Evolutionary conservation across 148 eudicot species (phyloP), one percentile per base, ranked within the genome.

Genomic region (Pharnaceum exiguum): DNA sequence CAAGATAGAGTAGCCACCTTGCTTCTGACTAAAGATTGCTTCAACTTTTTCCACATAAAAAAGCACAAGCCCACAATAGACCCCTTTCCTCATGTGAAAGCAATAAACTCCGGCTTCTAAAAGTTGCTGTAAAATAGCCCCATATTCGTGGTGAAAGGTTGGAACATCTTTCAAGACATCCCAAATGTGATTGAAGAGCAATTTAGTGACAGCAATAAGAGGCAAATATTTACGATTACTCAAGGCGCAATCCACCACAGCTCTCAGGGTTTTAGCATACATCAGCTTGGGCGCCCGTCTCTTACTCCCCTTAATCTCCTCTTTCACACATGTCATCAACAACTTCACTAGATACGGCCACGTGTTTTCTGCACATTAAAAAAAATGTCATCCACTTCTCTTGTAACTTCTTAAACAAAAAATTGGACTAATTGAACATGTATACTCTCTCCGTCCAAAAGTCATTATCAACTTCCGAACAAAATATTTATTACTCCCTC

Each of bases 141-240:
- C 88, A 39, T 93, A 93, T 69, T 93, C 99, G 3, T 86, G 80
- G 52, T 85, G 96, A 75, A 88, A 93, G 74, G 85, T 81, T 25
- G 95, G 89, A 65, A 77, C 83, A 50, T 88, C 89, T 59, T 77
- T 79, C 27, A 88, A 57, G 63, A 88, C 83, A 59, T 93, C 99
- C 74, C 71, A 77, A 18, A 93, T 74, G 52, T 93, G 96, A 69
- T 75, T 74, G 70, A 79, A 85, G 32, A 93, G 90, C 59, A 79
- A 30, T 72, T 86, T 89, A 15, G 71, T 88, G 71, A 83, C 83
- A 16, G 88, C 72, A 55, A 88, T 51, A 46, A 93, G 78, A 63
- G 74, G 83, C 40, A 83, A 65, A 57, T 62, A n/a, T n/a, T n/a
- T n/a, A n/a, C n/a, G n/a, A n/a, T n/a, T n/a, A n/a, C n/a, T n/a